Base-by-base conservation (phyloP, 805 yeast species). In the Isabelozyma rhagii region DNA sequence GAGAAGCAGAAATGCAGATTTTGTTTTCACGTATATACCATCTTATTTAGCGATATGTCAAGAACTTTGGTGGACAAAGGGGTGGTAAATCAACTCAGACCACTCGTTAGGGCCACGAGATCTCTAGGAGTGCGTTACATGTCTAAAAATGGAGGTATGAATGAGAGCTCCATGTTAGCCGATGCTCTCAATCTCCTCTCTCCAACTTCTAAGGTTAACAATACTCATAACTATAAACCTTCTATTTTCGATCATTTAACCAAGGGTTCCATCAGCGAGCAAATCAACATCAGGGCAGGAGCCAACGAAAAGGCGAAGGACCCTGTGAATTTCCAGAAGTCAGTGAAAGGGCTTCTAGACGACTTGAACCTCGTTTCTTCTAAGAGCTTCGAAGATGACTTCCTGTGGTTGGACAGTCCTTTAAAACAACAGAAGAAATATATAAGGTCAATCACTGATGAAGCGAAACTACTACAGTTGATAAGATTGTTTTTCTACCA, bases 111-210 rank as follows among this genome's bases (percentile, higher is more conserved):
- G 18, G 14, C 17, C 15, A 4, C 5, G 41, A n/a, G 21, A 39
- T 21, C 17, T 9, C 9, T 39, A 11, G 14, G 11, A 6, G 18
- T 3, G 17, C 41, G 15, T 39, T 15, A 11, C 14, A 11, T 15
- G 10, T 31, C 36, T 8, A 9, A 10, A 13, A 13, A 31, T 31
- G 36, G 36, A 9, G 36, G 36, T 27, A 47, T 44, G 27, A 27
- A 50, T 18, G 63, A 54, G 15, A 63, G 53, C 44, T 55, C 60
- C 10, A 47, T 58, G 13, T 54, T 71, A 39, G 75, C 75, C 3
- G 70, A 68, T 48, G 76, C 76, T 3, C 51, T 71, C 39, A 71
- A 70, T 49, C 63, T 71, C 18, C 57, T 71, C 15, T 60, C 68
- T 5, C 73, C 68, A 31, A 14, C 44, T 41, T 28, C 47, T 4